phyloP scores from a whole-genome alignment of 129 eudicot species.

The Pulicaria dysenterica region DNA sequence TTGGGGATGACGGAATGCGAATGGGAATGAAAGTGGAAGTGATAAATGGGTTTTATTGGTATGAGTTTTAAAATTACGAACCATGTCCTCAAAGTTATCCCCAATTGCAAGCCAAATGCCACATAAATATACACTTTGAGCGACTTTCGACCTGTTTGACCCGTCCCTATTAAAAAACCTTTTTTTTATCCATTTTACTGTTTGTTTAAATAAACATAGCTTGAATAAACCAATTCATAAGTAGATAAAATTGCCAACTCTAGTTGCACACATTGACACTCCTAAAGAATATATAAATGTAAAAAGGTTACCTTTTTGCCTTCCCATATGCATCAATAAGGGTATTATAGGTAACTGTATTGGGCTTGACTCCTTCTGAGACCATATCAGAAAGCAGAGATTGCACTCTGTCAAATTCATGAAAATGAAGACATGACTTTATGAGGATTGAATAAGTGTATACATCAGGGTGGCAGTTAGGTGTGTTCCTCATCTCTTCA shows the following conservation, averaged over 20 bases:
- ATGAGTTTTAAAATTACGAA: background rate
- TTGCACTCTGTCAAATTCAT: constrained; percentile 67
- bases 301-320: constrained; percentile 64
- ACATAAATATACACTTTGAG: background rate
- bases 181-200: background rate
- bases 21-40: background rate
- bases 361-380: constrained; percentile 75
- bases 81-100: background rate
- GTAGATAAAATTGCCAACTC: background rate
- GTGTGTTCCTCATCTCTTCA: constrained; percentile 69
- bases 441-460: constrained; percentile 88
- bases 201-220: background rate
- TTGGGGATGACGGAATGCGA: background rate
- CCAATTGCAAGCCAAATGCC: background rate
- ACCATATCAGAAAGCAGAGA: constrained; percentile 74
- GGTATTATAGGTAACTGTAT: constrained; percentile 87
- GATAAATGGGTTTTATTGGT: background rate
- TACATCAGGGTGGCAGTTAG: constrained; percentile 77
- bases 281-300: background rate
- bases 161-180: background rate
- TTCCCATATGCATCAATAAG: constrained; percentile 94
- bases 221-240: background rate
- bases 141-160: background rate
- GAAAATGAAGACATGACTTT: constrained; percentile 82
- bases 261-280: constrained; percentile 7